These are phyloP conservation scores for Vinca minor DNA, from an alignment of 257 asterid species.

Conservation along the genomic window DNA sequence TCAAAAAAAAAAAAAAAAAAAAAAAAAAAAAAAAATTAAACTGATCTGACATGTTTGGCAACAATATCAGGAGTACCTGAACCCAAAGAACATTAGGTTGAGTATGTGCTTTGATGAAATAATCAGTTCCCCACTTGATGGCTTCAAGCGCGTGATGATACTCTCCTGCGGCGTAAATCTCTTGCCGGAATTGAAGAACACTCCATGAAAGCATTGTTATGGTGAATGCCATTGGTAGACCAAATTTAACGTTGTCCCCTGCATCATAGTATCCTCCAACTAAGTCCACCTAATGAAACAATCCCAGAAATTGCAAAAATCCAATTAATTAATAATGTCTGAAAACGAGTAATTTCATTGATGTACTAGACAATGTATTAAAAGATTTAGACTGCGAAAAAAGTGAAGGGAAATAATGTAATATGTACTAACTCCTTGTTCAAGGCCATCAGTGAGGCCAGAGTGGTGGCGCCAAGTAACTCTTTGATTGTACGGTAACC, in stretches of 20 bases:
- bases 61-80: slow-evolving; percentile 37
- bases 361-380: too few relatives aligned
- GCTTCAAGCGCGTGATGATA: slow-evolving; percentile 66
- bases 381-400: too few relatives aligned
- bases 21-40: too few relatives aligned
- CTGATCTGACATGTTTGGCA: too few relatives aligned
- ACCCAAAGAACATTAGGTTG: slow-evolving; percentile 78
- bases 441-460: slow-evolving; percentile 86
- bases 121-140: slow-evolving; percentile 91
- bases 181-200: slow-evolving; percentile 41
- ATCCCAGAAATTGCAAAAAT: neutral
- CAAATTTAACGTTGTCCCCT: slow-evolving; percentile 81
- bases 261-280: slow-evolving; percentile 96
- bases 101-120: slow-evolving; percentile 81
- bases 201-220: slow-evolving; percentile 77
- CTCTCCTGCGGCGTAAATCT: slow-evolving; percentile 52
- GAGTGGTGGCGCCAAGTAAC: slow-evolving; percentile 88
- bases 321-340: neutral
- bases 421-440: slow-evolving; percentile 57
- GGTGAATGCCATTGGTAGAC: slow-evolving; percentile 86
- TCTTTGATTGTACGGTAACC: slow-evolving; percentile 71
- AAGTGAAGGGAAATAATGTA: neutral
- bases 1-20: too few relatives aligned
- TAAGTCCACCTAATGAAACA: slow-evolving; percentile 54
- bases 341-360: too few relatives aligned